Base-by-base conservation (phyloP, 352 stramenopile species). In the Aphanomyces astaci region DNA sequence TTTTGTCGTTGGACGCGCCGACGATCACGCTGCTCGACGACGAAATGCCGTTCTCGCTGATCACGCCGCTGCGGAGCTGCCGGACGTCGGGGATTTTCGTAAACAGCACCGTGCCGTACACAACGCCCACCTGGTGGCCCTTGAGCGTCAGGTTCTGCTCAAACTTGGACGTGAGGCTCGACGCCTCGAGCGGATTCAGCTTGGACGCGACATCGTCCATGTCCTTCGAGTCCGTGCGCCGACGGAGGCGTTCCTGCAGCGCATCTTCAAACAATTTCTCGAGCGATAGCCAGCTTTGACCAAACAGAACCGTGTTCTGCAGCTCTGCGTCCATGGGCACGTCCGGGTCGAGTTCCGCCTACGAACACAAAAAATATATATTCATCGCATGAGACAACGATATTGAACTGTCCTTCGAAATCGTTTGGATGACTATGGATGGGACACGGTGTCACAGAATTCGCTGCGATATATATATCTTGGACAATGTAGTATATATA, bases 201-300 rank as follows among this genome's bases (percentile, higher is more conserved):
- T 51, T 72, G 27, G 64, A 89, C 84, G 0, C 81, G 80, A 40
- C 17, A 33, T 45, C 52, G 1, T 56, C 51, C 27, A 10, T 89
- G 57, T 25, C 76, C 78, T 63, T 89, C 81, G 62, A 81, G 72
- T 25, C 76, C 70, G 0, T 70, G 28, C 19, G 57, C 71, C 1
- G 80, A 54, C 48, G 88, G 60, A 94, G 85, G 36, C 86, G 79
- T 60, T 95, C 87, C 67, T 94, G 87, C 2, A 95, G 73, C 0
- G 86, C 87, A 68, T 95, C 87, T 79, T 95, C 87, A 69, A 93
- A 95, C 40, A 86, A 88, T 65, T 95, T 95, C 69, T 95, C 87
- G 32, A 94, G 68, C 45, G 87, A 94, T 9, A 95, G 70, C 87
- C 87, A 95, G 27, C 85, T 94, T 72, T 95, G 87, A 0, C 87